Evolutionary conservation across 441 rosid species (phyloP).

Genomic region (Breynia disticha): DNA sequence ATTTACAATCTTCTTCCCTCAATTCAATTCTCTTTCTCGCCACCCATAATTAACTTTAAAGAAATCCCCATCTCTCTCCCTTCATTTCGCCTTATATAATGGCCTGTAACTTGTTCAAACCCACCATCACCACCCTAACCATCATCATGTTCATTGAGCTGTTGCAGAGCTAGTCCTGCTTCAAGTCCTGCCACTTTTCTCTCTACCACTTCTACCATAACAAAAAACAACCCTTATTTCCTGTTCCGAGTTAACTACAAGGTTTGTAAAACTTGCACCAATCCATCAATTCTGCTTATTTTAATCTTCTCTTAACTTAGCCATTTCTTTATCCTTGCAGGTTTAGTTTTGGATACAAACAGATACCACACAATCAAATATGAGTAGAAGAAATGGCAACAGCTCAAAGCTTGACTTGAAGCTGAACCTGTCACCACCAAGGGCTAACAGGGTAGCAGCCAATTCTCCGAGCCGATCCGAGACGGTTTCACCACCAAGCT

Average conservation of each 20-base stretch:
- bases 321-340: too few species aligned
- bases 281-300: too few species aligned
- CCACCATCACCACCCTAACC: constrained; percentile 23
- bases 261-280: too few species aligned
- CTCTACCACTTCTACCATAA: too few species aligned
- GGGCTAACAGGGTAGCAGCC: constrained; percentile 25
- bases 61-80: constrained; percentile 32
- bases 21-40: constrained; percentile 43
- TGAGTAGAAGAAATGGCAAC: constrained; percentile 62
- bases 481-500: constrained; percentile 60
- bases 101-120: constrained; percentile 33
- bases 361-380: constrained; percentile 5
- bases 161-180: not conserved
- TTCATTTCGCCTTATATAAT: constrained; percentile 40
- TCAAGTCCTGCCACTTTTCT: not conserved
- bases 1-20: constrained; percentile 54
- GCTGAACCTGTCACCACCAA: constrained; percentile 82
- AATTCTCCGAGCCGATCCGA: constrained; percentile 59
- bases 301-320: too few species aligned
- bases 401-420: constrained; percentile 71
- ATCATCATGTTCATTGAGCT: constrained; percentile 9
- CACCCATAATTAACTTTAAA: constrained; percentile 68
- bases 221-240: too few species aligned
- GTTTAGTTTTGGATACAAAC: too few species aligned
- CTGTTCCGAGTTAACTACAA: too few species aligned